phyloP scores from a whole-genome alignment of 768 basidiomycete genomes.

The Tubosaeta sp. region DNA sequence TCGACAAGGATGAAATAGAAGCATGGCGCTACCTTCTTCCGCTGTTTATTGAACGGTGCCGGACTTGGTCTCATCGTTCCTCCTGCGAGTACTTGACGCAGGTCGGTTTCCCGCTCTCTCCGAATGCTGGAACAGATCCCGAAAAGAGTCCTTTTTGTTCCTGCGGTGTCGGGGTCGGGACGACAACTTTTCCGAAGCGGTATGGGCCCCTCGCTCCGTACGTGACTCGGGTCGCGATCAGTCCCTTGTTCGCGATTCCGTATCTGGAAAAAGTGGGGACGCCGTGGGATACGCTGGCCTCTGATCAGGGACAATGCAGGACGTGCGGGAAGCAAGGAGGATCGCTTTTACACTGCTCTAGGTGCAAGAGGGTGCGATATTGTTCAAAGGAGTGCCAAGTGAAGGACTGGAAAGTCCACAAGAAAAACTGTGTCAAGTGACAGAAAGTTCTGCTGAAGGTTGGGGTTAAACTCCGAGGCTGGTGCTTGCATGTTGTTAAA shows the following conservation, averaged over 20 bases:
- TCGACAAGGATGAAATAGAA: conserved; percentile 15
- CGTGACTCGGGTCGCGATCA: conserved; percentile 47
- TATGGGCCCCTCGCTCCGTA: conserved; percentile 42
- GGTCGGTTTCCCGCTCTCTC: conserved; percentile 34
- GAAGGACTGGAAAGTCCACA: conserved; percentile 45
- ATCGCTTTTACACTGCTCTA: conserved; percentile 30
- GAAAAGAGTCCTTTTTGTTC: conserved; percentile 43
- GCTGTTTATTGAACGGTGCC: conserved; percentile 48
- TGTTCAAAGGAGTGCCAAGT: conserved; percentile 45
- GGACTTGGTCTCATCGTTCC: conserved; percentile 44
- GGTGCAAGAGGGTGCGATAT: conserved; percentile 39
- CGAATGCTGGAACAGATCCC: conserved; percentile 29
- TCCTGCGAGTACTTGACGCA: conserved; percentile 45
- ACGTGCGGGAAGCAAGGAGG: conserved; percentile 19
- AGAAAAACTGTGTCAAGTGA: conserved; percentile 27
- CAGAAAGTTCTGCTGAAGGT: background rate
- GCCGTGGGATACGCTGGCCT: background rate
- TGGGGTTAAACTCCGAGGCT: no score
- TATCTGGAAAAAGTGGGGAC: conserved; percentile 40
- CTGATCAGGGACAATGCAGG: conserved; percentile 9
- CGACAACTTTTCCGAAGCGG: conserved; percentile 32
- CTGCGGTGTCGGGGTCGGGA: conserved; percentile 49
- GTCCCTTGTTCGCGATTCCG: conserved; percentile 50
- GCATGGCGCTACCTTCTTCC: conserved; percentile 54
- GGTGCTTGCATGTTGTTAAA: no score